Evolutionary conservation across 148 eudicot species (phyloP).

Genomic region (Beta vulgaris): DNA sequence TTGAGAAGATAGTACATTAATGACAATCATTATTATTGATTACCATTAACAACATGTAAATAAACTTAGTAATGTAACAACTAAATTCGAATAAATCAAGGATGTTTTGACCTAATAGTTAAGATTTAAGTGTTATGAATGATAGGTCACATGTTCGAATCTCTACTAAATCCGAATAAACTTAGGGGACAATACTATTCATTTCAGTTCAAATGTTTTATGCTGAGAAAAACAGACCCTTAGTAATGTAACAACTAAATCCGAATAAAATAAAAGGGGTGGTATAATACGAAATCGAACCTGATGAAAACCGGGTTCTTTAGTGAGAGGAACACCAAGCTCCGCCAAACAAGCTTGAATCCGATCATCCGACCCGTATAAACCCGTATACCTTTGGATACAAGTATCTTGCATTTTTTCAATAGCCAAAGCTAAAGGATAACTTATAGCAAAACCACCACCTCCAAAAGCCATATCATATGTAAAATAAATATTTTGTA

Average conservation of each 20-base stretch:
- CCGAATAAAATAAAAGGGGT: background rate
- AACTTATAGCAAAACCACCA: slow-evolving; percentile 68
- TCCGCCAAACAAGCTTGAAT: slow-evolving; percentile 66
- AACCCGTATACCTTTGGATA: slow-evolving; percentile 34
- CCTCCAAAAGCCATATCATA: slow-evolving; percentile 68
- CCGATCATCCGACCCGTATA: slow-evolving; percentile 67
- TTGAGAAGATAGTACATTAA: too few relatives aligned
- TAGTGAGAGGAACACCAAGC: slow-evolving; percentile 64
- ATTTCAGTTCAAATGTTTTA: too few relatives aligned
- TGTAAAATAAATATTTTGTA: slow-evolving; percentile 45
- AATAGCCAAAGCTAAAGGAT: slow-evolving; percentile 48
- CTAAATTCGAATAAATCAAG: background rate
- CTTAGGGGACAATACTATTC: too few relatives aligned
- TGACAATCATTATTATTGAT: too few relatives aligned
- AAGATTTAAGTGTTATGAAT: too few relatives aligned
- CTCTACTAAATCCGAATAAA: too few relatives aligned
- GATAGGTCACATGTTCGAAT: too few relatives aligned
- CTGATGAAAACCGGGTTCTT: slow-evolving; percentile 68
- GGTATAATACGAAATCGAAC: slow-evolving; percentile 22
- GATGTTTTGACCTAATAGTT: too few relatives aligned
- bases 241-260: background rate
- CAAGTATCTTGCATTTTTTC: slow-evolving; percentile 55
- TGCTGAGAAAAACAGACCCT: too few relatives aligned
- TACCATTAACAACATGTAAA: background rate
- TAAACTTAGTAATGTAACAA: background rate